These are phyloP conservation scores for Penicillium sp. DNA, from an alignment of 2,329 filamentous ascomycete genomes.

Conservation along the genomic window DNA sequence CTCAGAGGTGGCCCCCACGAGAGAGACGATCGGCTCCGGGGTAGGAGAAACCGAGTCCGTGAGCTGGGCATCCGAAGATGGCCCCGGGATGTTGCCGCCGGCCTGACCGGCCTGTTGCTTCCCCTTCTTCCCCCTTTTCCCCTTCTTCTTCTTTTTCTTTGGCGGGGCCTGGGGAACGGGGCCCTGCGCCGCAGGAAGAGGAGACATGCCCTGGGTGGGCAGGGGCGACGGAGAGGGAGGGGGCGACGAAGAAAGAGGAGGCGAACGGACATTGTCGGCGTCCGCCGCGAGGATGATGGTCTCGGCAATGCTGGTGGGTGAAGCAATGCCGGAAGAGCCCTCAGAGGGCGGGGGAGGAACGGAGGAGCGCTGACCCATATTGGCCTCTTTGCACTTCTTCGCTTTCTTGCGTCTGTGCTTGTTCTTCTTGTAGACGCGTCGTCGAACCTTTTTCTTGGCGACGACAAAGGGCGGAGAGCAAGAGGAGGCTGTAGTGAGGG, in stretches of 20 bases:
- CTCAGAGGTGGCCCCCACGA: neutral
- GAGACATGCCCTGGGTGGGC: neutral
- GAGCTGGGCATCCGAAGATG: neutral
- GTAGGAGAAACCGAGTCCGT: neutral
- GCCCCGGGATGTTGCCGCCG: neutral
- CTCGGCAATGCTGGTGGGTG: neutral
- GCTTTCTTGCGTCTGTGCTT: neutral
- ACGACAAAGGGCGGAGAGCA: neutral
- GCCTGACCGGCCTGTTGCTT: neutral
- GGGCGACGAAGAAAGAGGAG: neutral
- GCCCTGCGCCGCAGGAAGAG: neutral
- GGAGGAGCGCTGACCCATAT: neutral
- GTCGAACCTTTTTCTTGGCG: neutral
- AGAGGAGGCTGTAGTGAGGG: neutral
- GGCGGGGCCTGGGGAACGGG: neutral
- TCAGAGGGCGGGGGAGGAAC: neutral
- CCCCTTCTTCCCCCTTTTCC: conserved; percentile 1
- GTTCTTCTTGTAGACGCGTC: neutral
- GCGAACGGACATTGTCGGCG: neutral
- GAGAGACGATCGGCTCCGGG: neutral
- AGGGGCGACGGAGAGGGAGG: neutral
- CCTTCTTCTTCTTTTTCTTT: conserved; percentile 5
- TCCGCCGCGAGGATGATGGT: conserved; percentile 4
- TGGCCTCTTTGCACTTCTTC: neutral
- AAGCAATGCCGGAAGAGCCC: neutral